Percentiles rank a stretch among this genome's conserved stretches.
Evolutionary conservation across 2,329 filamentous ascomycete genomes (phyloP).

Genomic region (Zopfia rhizophila): DNA sequence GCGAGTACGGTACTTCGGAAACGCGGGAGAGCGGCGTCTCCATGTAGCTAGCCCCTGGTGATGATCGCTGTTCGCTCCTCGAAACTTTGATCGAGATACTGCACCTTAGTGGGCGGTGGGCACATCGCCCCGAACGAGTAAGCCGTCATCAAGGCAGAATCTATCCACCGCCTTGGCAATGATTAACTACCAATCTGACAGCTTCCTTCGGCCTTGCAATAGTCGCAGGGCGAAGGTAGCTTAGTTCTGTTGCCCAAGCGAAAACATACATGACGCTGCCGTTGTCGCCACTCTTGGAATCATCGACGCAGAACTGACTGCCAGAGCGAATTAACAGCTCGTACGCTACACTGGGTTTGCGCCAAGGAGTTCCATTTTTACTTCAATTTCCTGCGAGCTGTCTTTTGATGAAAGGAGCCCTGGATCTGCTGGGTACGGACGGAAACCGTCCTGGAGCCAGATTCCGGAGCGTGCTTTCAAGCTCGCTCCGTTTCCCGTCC

Average conservation of each 20-base stretch:
- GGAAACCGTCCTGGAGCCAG: constrained; percentile 37
- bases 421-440: constrained; percentile 31
- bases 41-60: constrained; percentile 27
- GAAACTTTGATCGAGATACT: constrained; percentile 30
- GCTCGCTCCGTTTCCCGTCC: constrained; percentile 43
- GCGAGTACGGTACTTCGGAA: too few species aligned
- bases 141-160: constrained; percentile 3
- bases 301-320: not conserved
- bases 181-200: too few species aligned
- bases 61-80: constrained; percentile 28
- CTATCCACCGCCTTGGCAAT: too few species aligned
- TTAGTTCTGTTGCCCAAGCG: too few species aligned
- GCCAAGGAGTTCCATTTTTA: too few species aligned
- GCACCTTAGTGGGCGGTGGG: constrained; percentile 28
- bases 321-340: too few species aligned
- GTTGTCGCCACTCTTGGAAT: constrained; percentile 17
- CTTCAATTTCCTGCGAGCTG: too few species aligned
- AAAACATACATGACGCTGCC: constrained; percentile 18
- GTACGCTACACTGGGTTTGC: constrained; percentile 5
- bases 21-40: too few species aligned
- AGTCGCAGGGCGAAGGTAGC: too few species aligned
- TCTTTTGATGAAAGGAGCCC: too few species aligned
- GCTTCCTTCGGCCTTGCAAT: too few species aligned
- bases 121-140: constrained; percentile 20
- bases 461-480: constrained; percentile 42